Base-by-base conservation (phyloP, 2,329 filamentous ascomycete species). In the Knoxdaviesia capensis region DNA sequence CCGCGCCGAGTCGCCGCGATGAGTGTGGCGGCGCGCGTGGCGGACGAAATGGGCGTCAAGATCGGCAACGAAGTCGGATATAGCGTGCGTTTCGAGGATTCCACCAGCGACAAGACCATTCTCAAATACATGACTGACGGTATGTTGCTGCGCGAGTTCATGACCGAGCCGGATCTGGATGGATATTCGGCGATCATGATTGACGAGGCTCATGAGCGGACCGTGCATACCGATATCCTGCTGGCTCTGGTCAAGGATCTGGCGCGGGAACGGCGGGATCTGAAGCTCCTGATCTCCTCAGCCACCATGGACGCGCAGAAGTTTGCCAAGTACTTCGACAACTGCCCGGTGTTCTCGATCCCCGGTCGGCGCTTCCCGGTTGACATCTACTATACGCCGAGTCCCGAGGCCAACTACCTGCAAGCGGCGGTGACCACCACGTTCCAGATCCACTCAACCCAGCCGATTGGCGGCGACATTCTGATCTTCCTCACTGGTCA, bases 111-210 rank as follows among this genome's bases (percentile, higher is more conserved):
- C 52, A 92, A 93, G 61, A 96, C 90, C 0, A 67, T 88, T 6
- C 62, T 98, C 43, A 92, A 94, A 58, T 96, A 94, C 59, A 88
- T 93, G 81, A 98, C 90, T 0, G 90, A 98, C 53, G 90, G 90
- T 55, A 93, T 96, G 80, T 64, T 96, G 35, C 65, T 96, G 31
- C 71, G 86, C 54, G 85, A 94, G 55, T 81, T 94, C 48, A 74
- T 94, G 62, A 88, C 84, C 0, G 85, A 93, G 52, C 87, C 88
- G 0, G 77, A 88, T 49, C 64, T 96, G 5, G 71, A 75, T 1
- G 76, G 75, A 10, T 96, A 96, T 51, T 82, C 83, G 5, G 83
- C 79, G 8, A 61, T 98, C 47, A 94, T 98, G 79, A 88, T 98
- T 44, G 90, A 98, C 55, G 90, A 98, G 57, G 90, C 90, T 0